phyloP scores from a whole-genome alignment of 2,329 filamentous ascomycete species.

The Sclerotinia nivalis region DNA sequence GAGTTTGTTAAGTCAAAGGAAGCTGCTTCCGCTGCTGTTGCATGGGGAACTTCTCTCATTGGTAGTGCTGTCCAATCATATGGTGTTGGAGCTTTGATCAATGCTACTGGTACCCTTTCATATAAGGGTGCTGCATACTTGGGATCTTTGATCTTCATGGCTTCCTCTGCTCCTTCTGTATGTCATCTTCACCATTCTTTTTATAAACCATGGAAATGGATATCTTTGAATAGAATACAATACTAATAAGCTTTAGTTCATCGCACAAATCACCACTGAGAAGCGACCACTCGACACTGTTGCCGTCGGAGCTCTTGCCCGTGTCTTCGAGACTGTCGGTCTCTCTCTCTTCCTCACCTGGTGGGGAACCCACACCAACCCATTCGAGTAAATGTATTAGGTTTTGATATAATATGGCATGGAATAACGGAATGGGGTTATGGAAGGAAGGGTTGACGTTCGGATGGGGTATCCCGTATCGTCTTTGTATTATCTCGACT shows the following conservation, averaged over 20 bases:
- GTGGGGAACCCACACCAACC: conserved; percentile 96
- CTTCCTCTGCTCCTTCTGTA: conserved; percentile 84
- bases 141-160: conserved; percentile 86
- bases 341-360: conserved; percentile 90
- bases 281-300: conserved; percentile 90
- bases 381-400: conserved; percentile 57
- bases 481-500: conserved; percentile 24
- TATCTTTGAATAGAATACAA: background rate
- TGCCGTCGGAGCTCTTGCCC: conserved; percentile 78
- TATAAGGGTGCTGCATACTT: conserved; percentile 98
- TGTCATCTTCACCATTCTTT: conserved; percentile 43
- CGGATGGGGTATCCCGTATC: conserved; percentile 19
- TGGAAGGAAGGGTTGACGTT: conserved; percentile 7
- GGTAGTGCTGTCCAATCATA: conserved; percentile 89
- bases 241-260: conserved; percentile 57
- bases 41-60: conserved; percentile 86
- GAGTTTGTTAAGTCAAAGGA: conserved; percentile 95
- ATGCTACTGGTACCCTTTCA: conserved; percentile 89
- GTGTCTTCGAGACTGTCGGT: conserved; percentile 89
- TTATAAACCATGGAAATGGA: background rate
- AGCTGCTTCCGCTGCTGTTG: conserved; percentile 80
- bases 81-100: conserved; percentile 86
- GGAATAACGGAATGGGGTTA: conserved; percentile 13
- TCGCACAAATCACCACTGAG: conserved; percentile 84
- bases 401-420: conserved; percentile 6